Evolutionary conservation across 129 eudicot species (phyloP), one percentile per base, ranked within the genome.

Genomic region (Arctium minus): DNA sequence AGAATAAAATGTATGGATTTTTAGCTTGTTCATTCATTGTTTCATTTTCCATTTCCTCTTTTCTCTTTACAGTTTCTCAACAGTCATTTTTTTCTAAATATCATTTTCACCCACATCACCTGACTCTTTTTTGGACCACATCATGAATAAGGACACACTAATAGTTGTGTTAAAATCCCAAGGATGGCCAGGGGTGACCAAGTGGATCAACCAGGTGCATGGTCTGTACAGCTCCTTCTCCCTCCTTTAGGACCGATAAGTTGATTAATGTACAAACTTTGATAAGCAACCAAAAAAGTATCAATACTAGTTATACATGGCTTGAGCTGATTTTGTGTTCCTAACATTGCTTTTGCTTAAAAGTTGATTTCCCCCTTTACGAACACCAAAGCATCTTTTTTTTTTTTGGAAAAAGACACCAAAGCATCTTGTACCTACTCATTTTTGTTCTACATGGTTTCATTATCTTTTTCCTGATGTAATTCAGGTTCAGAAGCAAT

Each of bases 401-500:
- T 22, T 22, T 22, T 22, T 22, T 22, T 22, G 27, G 27, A 22
- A 12, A 39, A 8, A 6, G 6, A 39, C 44, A 39, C 44, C 8
- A 18, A 18, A 33, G 36, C 40, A 67, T 68, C 46, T 42, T 79
- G 68, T 70, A 11, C 48, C 71, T 80, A 18, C 13, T 32, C 12
- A 30, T 33, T 48, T 72, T 5, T 29, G 32, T 83, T 71, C 67
- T 36, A 71, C 71, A 77, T 8, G 72, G 82, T 77, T 70, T 78
- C 69, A 83, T 78, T 78, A 17, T 17, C 53, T 67, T 46, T 69
- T 80, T 53, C 30, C 22, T 71, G 80, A 71, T 79, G 33, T 77
- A 65, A 77, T 85, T 73, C 93, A 96, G 99, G 99, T 85, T 91
- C 99, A 73, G 99, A 96, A 88, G 99, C 99, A 42, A 96, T 96